phyloP scores from a whole-genome alignment of 495 filamentous ascomycete genomes.

The Daldinia decipiens region DNA sequence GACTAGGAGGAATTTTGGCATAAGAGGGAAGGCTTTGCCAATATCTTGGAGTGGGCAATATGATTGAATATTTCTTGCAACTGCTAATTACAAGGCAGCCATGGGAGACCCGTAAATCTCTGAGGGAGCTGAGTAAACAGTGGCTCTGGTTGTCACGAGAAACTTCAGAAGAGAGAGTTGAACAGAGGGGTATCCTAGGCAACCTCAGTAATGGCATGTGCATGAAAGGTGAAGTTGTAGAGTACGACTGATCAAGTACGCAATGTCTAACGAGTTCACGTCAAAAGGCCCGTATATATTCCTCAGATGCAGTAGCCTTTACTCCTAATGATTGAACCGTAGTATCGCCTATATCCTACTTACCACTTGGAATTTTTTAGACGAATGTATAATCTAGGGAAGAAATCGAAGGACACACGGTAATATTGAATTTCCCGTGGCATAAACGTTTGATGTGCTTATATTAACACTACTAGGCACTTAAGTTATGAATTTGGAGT shows the following conservation, averaged over 20 bases:
- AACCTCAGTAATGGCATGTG: background rate
- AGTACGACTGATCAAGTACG: background rate
- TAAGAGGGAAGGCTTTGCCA: background rate
- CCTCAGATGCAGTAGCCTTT: background rate
- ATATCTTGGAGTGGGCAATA: background rate
- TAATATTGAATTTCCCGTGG: too few species aligned
- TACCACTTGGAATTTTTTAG: too few species aligned
- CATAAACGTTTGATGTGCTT: too few species aligned
- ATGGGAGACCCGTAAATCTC: background rate
- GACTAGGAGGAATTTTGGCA: background rate
- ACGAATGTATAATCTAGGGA: too few species aligned
- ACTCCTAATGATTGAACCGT: background rate
- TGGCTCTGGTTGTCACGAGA: background rate
- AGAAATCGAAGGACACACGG: too few species aligned
- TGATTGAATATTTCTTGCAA: background rate
- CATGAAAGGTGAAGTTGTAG: background rate
- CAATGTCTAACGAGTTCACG: background rate
- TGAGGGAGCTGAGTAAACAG: background rate
- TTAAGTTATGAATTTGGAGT: too few species aligned
- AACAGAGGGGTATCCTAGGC: background rate
- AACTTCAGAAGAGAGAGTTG: background rate
- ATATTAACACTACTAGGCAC: too few species aligned
- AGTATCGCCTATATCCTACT: too few species aligned
- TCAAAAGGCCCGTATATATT: background rate
- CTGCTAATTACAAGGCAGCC: background rate